Percentiles rank a stretch among this genome's conserved stretches.
These are phyloP conservation scores for Roridomyces roridus DNA, from an alignment of 768 basidiomycete genomes.

Conservation along the genomic window DNA sequence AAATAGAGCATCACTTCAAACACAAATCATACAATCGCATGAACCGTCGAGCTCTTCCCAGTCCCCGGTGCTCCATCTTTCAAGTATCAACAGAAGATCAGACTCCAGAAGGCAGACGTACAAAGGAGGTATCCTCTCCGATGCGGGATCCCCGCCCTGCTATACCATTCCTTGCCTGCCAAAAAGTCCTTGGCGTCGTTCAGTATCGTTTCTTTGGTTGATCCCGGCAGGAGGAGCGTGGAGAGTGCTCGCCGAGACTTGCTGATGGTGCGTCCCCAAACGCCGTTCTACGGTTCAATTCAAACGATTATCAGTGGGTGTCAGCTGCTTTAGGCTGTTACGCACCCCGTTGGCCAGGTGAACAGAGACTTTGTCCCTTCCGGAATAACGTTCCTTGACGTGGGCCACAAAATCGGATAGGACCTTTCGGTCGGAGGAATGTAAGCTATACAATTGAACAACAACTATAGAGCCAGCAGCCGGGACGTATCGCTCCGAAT, in stretches of 20 bases:
- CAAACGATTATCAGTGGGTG: no score
- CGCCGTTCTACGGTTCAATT: no score
- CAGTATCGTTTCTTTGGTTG: conserved; percentile 8
- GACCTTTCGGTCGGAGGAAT: no score
- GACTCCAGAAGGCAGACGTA: background rate
- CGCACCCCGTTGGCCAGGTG: no score
- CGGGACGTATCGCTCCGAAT: no score
- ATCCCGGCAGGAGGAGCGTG: conserved; percentile 11
- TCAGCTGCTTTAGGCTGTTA: no score
- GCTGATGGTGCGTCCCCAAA: conserved; percentile 5
- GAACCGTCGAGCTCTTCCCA: background rate
- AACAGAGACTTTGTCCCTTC: no score
- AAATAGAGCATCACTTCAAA: background rate
- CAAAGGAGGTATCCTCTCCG: conserved; percentile 1
- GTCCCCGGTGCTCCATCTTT: conserved; percentile 7
- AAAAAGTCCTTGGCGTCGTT: conserved; percentile 14
- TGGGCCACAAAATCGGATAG: no score
- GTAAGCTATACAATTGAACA: no score
- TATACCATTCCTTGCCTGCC: conserved; percentile 14
- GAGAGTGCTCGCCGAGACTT: conserved; percentile 12
- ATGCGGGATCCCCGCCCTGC: conserved; percentile 11
- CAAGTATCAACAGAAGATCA: background rate
- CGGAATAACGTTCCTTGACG: no score
- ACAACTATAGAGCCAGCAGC: no score
- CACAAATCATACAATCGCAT: background rate